These are phyloP conservation scores for Syzygium grande DNA, from an alignment of 345 rosid species.

Conservation along the genomic window DNA sequence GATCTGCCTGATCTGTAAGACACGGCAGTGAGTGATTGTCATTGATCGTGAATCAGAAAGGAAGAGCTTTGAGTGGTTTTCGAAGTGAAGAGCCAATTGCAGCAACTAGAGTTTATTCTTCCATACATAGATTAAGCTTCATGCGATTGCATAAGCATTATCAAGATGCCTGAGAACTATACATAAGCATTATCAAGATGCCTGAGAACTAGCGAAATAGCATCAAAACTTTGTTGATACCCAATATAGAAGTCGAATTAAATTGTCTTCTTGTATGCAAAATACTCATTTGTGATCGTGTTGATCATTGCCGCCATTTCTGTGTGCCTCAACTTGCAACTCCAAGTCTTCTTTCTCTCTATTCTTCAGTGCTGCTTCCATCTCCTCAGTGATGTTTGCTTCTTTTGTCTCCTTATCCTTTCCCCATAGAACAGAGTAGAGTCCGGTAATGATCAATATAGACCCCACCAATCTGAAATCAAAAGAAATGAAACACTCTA, in stretches of 20 bases:
- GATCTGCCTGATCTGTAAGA: neutral
- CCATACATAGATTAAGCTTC: neutral
- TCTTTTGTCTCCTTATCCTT: slow-evolving; percentile 45
- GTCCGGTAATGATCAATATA: slow-evolving; percentile 56
- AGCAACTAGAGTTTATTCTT: neutral
- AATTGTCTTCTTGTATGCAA: neutral
- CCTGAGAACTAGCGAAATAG: neutral
- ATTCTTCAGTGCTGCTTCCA: neutral
- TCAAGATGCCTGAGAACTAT: neutral
- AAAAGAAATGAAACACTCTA: neutral
- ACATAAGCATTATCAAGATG: neutral
- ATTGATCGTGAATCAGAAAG: neutral
- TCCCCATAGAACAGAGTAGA: slow-evolving; percentile 87
- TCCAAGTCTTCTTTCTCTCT: neutral
- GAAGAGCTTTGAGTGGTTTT: neutral
- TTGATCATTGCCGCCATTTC: neutral
- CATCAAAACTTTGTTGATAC: neutral
- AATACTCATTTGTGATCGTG: neutral
- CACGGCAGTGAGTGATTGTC: neutral
- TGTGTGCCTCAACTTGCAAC: neutral
- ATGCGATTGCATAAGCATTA: neutral
- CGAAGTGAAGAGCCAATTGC: neutral
- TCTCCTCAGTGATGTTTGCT: neutral
- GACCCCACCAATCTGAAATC: slow-evolving; percentile 57
- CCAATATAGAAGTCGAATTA: neutral